Evolutionary conservation across 352 stramenopile species (phyloP), one percentile per base, ranked within the genome.

Genomic region (Pythium brachiatum): DNA sequence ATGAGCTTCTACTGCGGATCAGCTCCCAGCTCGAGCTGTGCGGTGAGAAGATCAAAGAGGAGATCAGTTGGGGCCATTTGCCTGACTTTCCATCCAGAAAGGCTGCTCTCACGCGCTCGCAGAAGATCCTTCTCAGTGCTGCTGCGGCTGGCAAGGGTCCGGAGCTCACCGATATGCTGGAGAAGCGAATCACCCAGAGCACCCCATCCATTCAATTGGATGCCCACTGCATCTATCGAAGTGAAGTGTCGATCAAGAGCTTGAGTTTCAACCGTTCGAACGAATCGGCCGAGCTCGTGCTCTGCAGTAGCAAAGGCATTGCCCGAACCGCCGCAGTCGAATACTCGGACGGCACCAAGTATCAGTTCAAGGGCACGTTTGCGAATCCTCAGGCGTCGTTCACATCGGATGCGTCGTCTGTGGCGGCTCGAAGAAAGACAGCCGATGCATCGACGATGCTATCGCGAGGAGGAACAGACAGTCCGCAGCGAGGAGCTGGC

Each of bases 351-450:
- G 81, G 79, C 25, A 77, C 64, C 63, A 88, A 85, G 53, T 90
- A 90, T 51, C 81, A 91, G 70, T 92, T 91, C 61, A 92, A 91
- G 58, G 83, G 83, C 5, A 89, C 88, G 70, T 91, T 87, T 31
- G 81, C 78, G 6, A 65, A 74, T 11, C 83, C 85, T 13, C 76
- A 88, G 38, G 62, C 68, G 0, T 62, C 68, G 2, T 73, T 74
- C 16, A 76, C 81, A 9, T 52, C 61, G 6, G 47, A 59, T 1
- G 23, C 11, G 36, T 23, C n/a, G 2, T 26, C 16, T 7, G 20
- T 39, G 1, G n/a, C n/a, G 39, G 27, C 57, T 23, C 46, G 62
- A 57, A 38, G 62, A 15, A 70, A 62, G 57, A 70, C 63, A 0
- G 32, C 44, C 8, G 63, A 65, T 39, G 21, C 16, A 15, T 43